Conservation (phyloP, 1,284 basidiomycete genomes). For the Rugosomyces carneus region DNA sequence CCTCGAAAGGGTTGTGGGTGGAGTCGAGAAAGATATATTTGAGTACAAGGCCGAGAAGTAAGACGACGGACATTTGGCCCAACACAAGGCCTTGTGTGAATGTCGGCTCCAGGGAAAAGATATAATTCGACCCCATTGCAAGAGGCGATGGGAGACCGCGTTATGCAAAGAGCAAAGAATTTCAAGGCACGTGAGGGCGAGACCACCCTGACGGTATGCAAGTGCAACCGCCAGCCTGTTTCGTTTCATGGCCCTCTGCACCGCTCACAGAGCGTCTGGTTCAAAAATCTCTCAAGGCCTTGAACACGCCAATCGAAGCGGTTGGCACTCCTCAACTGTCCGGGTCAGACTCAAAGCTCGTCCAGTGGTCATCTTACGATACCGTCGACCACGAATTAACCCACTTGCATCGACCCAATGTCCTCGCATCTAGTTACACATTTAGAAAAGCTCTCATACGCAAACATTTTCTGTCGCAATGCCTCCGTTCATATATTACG, state of each 20-base stretch:
- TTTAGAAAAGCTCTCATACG: constrained; percentile 93
- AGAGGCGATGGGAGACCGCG: neutral
- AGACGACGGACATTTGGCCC: constrained; percentile 72
- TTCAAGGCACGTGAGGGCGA: neutral
- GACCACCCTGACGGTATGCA: neutral
- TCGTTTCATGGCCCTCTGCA: constrained; percentile 73
- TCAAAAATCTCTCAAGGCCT: constrained; percentile 45
- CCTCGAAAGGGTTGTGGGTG: constrained; percentile 45
- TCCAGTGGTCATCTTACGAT: constrained; percentile 85
- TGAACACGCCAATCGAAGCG: constrained; percentile 29
- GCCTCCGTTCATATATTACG: constrained; percentile 66
- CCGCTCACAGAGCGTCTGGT: constrained; percentile 74
- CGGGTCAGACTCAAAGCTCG: constrained; percentile 25
- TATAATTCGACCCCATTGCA: constrained; percentile 53
- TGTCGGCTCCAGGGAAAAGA: constrained; percentile 71
- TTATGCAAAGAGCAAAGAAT: neutral
- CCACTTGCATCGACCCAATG: constrained; percentile 35
- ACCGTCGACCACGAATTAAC: constrained; percentile 73
- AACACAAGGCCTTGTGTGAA: constrained; percentile 80
- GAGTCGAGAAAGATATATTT: constrained; percentile 80
- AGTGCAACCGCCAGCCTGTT: constrained; percentile 34
- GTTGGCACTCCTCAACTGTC: constrained; percentile 16
- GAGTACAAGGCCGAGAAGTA: constrained; percentile 64
- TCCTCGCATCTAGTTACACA: constrained; percentile 81
- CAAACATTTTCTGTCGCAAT: constrained; percentile 87